Conservation (phyloP, 352 stramenopile species). For the Phytophthora rubi region DNA sequence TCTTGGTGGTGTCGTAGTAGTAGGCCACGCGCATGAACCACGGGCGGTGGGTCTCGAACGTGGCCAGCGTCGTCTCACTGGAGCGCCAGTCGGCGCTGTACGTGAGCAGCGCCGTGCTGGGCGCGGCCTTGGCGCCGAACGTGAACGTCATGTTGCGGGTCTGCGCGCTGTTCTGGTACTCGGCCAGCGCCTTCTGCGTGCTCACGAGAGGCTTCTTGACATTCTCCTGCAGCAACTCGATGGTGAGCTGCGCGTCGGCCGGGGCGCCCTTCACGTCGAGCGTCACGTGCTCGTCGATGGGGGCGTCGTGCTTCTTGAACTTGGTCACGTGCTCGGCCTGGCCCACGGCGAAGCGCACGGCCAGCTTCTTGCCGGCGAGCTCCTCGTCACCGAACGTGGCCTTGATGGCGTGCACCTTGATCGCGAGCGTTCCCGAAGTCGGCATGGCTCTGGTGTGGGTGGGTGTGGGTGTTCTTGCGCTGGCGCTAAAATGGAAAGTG, state of each 20-base stretch:
- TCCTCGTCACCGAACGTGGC: constrained; percentile 34
- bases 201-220: constrained; percentile 49
- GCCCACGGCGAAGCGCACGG: constrained; percentile 28
- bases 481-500: constrained; percentile 40
- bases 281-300: constrained; percentile 41
- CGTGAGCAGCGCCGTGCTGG: constrained; percentile 35
- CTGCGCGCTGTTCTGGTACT: constrained; percentile 36
- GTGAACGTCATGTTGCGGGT: constrained; percentile 48
- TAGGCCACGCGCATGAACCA: constrained; percentile 69
- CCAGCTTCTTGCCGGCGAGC: constrained; percentile 21
- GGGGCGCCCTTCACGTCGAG: constrained; percentile 38
- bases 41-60: constrained; percentile 38
- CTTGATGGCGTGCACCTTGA: constrained; percentile 38
- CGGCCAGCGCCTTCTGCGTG: constrained; percentile 34
- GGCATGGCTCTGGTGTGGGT: constrained; percentile 25
- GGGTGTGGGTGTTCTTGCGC: neutral
- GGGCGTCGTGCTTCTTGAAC: constrained; percentile 26
- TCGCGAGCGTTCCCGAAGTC: constrained; percentile 41
- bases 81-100: constrained; percentile 34
- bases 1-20: constrained; percentile 78
- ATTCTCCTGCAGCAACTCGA: constrained; percentile 49
- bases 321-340: constrained; percentile 24
- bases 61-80: constrained; percentile 7
- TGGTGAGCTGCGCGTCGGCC: constrained; percentile 21
- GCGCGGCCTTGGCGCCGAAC: constrained; percentile 19